A percentile compares a stretch with the other conserved stretches of the same genome.
Evolutionary conservation across 257 asterid genomes (phyloP).

Genomic region (Lavandula angustifolia): DNA sequence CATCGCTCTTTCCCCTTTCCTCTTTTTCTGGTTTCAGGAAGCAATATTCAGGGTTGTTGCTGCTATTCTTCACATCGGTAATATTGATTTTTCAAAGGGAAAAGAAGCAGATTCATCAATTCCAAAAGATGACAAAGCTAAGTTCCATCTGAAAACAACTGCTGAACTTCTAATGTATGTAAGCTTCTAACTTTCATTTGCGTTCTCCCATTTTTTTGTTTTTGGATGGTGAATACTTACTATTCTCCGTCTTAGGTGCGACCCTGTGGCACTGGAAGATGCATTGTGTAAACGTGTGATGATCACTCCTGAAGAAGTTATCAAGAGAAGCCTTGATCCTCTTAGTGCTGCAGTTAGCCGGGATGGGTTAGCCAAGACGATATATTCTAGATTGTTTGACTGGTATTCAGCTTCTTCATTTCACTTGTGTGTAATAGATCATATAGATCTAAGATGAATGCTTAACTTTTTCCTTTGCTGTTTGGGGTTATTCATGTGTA

Average conservation of each 20-base stretch:
- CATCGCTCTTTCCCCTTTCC: too few species aligned
- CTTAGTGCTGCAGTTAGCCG: slow-evolving; percentile 86
- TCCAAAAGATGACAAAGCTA: slow-evolving; percentile 75
- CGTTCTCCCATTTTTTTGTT: slow-evolving; percentile 37
- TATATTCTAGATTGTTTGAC: slow-evolving; percentile 91
- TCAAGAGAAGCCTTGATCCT: slow-evolving; percentile 96
- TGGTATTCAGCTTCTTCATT: slow-evolving; percentile 56
- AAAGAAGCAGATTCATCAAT: slow-evolving; percentile 84
- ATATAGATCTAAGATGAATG: slow-evolving; percentile 20
- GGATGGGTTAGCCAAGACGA: slow-evolving; percentile 92
- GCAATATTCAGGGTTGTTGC: slow-evolving; percentile 97
- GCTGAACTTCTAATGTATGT: slow-evolving; percentile 89
- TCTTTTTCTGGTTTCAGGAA: slow-evolving; percentile 59
- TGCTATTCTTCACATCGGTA: slow-evolving; percentile 90
- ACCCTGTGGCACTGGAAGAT: slow-evolving; percentile 82
- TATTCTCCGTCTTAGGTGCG: slow-evolving; percentile 62
- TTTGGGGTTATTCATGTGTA: slow-evolving; percentile 38
- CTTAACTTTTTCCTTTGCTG: slow-evolving; percentile 18
- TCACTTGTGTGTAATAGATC: slow-evolving; percentile 13
- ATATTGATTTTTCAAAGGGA: slow-evolving; percentile 88
- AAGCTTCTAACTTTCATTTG: slow-evolving; percentile 36
- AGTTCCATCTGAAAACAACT: slow-evolving; percentile 81
- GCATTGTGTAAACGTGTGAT: slow-evolving; percentile 96
- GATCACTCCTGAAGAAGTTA: slow-evolving; percentile 98
- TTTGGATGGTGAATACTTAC: slow-evolving; percentile 34